Base-by-base conservation (phyloP, 2,329 filamentous ascomycete species). In the Paracorniculantispora psalliotae region DNA sequence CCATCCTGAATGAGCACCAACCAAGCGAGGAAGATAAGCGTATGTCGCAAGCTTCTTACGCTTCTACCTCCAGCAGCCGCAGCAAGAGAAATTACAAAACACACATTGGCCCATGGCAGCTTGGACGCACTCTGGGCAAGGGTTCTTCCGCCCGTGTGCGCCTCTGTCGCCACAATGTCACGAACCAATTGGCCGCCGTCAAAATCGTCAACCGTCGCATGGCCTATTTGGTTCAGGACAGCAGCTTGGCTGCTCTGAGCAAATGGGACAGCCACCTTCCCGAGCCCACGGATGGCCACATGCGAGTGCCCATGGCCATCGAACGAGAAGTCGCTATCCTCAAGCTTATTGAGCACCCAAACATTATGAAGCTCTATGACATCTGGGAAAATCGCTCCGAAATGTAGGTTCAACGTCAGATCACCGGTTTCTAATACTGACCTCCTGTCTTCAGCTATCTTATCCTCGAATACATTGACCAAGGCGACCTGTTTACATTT, bases 361-460 rank as follows among this genome's bases (percentile, higher is more conserved):
- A 97, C 71, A 93, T 97, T 67, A 92, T 97, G 73, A 91, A 90
- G 65, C 77, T 99, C 10, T 94, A 93, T 70, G 94, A 99, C 74
- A 93, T 99, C 30, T 99, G 93, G 93, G 94, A 99, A 75, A 97
- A 97, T 70, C 84, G 90, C 23, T 90, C 91, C 59, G 92, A 99
- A 73, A 87, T 99, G 90, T 97, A 79, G 77, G 90, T 43, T 25
- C 10, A 7, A 25, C 12, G 7, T 8, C 15, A 2, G n/a, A 15
- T 30, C 35, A n/a, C 30, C 12, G 48, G 8, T 28, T 43, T 47
- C 65, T 64, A 44, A 68, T 61, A 28, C 46, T 51, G 3, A 51
- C 28, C 15, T n/a, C n/a, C n/a, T 21, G 2, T 15, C 15, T n/a
- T 43, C 63, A 97, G 92, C 60, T 97, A 97, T 71, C 82, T 99